Evolutionary conservation across 2,329 filamentous ascomycete species (phyloP).

Genomic region (Tolypocladium ovalisporum): DNA sequence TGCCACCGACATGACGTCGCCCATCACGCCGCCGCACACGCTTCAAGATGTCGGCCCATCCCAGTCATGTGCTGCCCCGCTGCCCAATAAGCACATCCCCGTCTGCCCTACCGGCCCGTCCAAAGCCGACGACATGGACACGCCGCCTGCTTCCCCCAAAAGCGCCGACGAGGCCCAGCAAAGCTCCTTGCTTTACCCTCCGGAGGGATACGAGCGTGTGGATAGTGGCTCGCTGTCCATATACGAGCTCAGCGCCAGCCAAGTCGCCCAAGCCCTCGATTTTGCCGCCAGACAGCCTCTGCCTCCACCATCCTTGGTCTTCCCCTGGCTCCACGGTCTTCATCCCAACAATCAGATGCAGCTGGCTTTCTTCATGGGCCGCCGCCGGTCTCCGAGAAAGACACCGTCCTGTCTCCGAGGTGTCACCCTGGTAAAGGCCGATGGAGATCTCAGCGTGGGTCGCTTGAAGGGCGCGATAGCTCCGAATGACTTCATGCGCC

Average conservation of each 20-base stretch:
- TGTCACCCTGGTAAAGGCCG: conserved; percentile 79
- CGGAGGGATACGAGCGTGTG: conserved; percentile 46
- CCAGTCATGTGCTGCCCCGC: conserved; percentile 24
- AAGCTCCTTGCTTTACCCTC: conserved; percentile 65
- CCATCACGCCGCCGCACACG: conserved; percentile 28
- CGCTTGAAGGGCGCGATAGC: conserved; percentile 81
- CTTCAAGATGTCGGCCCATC: conserved; percentile 19
- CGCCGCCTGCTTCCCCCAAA: conserved; percentile 56
- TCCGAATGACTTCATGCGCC: conserved; percentile 65
- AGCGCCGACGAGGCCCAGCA: conserved; percentile 42
- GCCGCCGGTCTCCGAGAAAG: conserved; percentile 58
- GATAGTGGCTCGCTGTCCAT: conserved; percentile 46
- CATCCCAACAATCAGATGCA: conserved; percentile 85
- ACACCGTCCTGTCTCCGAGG: conserved; percentile 65
- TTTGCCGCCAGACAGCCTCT: conserved; percentile 69
- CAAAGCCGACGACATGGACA: conserved; percentile 39
- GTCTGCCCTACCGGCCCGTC: conserved; percentile 72
- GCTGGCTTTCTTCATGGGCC: conserved; percentile 75
- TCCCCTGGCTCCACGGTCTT: conserved; percentile 92
- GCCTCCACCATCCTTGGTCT: conserved; percentile 75
- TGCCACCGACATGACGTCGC: conserved; percentile 26
- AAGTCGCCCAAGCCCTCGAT: conserved; percentile 63
- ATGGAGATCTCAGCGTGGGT: conserved; percentile 61
- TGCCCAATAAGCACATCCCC: conserved; percentile 89
- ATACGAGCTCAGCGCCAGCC: conserved; percentile 61